These are phyloP conservation scores for Candida arabinofermentans DNA, from an alignment of 805 yeast genomes.

Conservation along the genomic window DNA sequence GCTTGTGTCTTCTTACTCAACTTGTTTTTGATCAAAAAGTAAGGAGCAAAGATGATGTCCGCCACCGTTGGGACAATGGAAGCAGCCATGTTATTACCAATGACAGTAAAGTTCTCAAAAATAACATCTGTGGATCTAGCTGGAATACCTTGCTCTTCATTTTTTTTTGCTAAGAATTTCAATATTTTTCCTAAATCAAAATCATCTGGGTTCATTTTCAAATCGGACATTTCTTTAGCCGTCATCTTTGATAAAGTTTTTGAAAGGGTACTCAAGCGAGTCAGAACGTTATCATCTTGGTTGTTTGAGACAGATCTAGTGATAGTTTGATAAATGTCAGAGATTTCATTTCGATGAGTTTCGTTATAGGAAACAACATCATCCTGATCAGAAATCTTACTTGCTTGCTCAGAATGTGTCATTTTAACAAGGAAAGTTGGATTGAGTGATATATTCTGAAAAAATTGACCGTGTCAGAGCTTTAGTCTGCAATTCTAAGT, in stretches of 20 bases:
- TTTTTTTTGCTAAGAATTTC: constrained; percentile 32
- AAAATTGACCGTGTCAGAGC: too few species aligned
- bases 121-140: constrained; percentile 35
- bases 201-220: constrained; percentile 22
- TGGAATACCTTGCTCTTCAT: constrained; percentile 41
- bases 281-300: constrained; percentile 15
- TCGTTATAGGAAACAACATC: neutral
- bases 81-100: constrained; percentile 22
- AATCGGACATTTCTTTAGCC: constrained; percentile 16
- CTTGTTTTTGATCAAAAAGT: neutral
- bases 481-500: too few species aligned
- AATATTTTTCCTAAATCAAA: constrained; percentile 38
- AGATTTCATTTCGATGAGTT: neutral
- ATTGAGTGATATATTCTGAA: too few species aligned
- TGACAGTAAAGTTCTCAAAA: constrained; percentile 36
- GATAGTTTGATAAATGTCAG: constrained; percentile 7
- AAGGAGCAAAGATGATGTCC: constrained; percentile 30
- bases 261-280: constrained; percentile 16
- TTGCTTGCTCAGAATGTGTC: too few species aligned
- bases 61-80: constrained; percentile 36
- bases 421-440: too few species aligned
- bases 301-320: constrained; percentile 8
- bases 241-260: constrained; percentile 17
- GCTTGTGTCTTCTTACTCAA: constrained; percentile 3
- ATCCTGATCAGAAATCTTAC: neutral